phyloP scores from a whole-genome alignment of 345 rosid species.

The Eucalyptus cloeziana region DNA sequence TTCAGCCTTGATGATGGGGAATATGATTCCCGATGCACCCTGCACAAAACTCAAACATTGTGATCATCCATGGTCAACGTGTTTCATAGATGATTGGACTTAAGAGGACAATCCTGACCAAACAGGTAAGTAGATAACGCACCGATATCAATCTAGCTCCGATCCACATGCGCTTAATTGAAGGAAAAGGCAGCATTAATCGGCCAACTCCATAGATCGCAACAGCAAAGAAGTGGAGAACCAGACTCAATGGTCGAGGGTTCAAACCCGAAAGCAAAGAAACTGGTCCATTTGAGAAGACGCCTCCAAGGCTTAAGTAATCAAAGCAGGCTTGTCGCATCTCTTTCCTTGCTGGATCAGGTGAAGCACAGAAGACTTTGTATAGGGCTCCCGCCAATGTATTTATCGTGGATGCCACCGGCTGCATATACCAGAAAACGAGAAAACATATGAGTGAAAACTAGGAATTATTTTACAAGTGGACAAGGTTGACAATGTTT shows the following conservation, averaged over 20 bases:
- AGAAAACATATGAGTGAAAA: background rate
- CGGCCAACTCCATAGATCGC: constrained; percentile 37
- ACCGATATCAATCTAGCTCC: constrained; percentile 33
- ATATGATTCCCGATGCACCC: constrained; percentile 32
- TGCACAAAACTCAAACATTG: background rate
- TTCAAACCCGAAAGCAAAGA: constrained; percentile 33
- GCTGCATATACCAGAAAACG: constrained; percentile 7
- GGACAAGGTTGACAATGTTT: background rate
- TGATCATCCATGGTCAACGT: background rate
- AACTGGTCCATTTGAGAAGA: constrained; percentile 23
- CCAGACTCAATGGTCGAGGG: constrained; percentile 27
- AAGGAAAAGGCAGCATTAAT: constrained; percentile 33
- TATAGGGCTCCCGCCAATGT: constrained; percentile 35
- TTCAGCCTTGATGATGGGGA: constrained; percentile 35
- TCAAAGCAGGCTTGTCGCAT: constrained; percentile 40
- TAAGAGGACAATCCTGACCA: background rate
- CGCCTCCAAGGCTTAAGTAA: constrained; percentile 36
- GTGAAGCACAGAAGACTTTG: constrained; percentile 32
- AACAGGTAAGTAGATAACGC: background rate
- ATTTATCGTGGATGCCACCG: constrained; percentile 32
- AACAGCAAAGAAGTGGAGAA: constrained; percentile 32
- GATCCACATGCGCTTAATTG: constrained; percentile 30
- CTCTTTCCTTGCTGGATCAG: constrained; percentile 33
- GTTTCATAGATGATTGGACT: background rate
- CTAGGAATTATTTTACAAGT: background rate